Conservation (phyloP, 176 grass and related monocot genomes). For the Oryza glumipatula region DNA sequence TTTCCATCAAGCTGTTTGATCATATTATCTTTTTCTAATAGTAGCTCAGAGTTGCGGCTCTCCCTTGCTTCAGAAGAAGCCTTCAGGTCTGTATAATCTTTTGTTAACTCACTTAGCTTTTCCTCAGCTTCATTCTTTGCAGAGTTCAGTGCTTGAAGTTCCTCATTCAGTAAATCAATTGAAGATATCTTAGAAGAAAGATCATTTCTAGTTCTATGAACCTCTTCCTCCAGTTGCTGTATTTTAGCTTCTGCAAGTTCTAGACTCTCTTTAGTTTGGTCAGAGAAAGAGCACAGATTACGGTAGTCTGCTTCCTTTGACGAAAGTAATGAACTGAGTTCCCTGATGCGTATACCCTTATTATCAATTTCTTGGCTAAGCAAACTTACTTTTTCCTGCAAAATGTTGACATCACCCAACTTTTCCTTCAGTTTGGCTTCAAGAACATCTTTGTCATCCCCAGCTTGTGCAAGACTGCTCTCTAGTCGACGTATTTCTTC, state of each 20-base stretch:
- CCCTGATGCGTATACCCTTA: conserved; percentile 65
- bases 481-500: conserved; percentile 72
- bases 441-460: conserved; percentile 64
- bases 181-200: conserved; percentile 66
- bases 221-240: conserved; percentile 70
- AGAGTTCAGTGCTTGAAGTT: conserved; percentile 57
- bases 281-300: conserved; percentile 49
- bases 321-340: conserved; percentile 69
- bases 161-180: conserved; percentile 72
- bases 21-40: conserved; percentile 67
- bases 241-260: conserved; percentile 67
- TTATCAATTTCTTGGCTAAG: conserved; percentile 64
- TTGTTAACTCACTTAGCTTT: conserved; percentile 58
- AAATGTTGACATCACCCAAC: conserved; percentile 48
- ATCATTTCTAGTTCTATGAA: conserved; percentile 56
- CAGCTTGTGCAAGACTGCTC: conserved; percentile 53
- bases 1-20: conserved; percentile 76
- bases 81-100: conserved; percentile 69
- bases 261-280: conserved; percentile 61
- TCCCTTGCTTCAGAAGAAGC: conserved; percentile 66
- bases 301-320: conserved; percentile 71
- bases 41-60: conserved; percentile 50
- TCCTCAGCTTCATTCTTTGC: conserved; percentile 68
- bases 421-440: conserved; percentile 73
- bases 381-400: conserved; percentile 69